Base-by-base conservation (phyloP, 768 basidiomycete genomes). In the Cystobasidium tubakii region DNA sequence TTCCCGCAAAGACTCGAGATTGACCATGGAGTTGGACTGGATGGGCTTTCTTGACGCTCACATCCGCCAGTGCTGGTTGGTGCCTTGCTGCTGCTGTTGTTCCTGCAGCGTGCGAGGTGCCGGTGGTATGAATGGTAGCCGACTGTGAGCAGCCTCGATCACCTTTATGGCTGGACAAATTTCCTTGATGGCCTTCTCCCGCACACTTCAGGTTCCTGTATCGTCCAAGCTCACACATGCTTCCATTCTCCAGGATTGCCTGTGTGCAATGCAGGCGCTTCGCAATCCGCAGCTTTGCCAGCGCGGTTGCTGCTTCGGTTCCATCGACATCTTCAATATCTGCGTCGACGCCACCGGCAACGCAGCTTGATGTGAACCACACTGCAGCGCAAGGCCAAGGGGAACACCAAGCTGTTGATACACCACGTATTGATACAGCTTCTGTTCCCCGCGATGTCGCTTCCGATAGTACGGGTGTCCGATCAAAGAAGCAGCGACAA, bases 1-100 rank as follows among this genome's bases (percentile, higher is more conserved):
- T 2, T 63, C 65, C 42, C 46, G 75, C 1, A 78, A 74, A 1
- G 75, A 74, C 17, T 50, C 75, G 17, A 67, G 27, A 23, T 69
- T 74, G 62, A 60, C 74, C 79, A 72, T 76, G 57, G 57, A 27
- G 2, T 6, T 9, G 12, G 6, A n/a, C 12, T 60, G 27, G 25
- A 23, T 34, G 27, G 4, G 29, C 4, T 7, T 6, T 9, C 13
- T 29, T 6, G 15, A 7, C 2, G 57, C 17, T 17, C 57, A 29
- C 29, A 27, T 60, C 13, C 29, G 33, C n/a, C 53, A n/a, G 9
- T 55, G 27, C 53, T 55, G 53, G n/a, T n/a, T n/a, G n/a, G n/a
- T n/a, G n/a, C n/a, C n/a, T 29, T 55, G 53, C n/a, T n/a, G 53
- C 23, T 60, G 29, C 33, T 60, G 57, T 21, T 29, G 53, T 39